These are phyloP conservation scores for Epichloe uncinata DNA, from an alignment of 2,329 filamentous ascomycete genomes.

Conservation along the genomic window DNA sequence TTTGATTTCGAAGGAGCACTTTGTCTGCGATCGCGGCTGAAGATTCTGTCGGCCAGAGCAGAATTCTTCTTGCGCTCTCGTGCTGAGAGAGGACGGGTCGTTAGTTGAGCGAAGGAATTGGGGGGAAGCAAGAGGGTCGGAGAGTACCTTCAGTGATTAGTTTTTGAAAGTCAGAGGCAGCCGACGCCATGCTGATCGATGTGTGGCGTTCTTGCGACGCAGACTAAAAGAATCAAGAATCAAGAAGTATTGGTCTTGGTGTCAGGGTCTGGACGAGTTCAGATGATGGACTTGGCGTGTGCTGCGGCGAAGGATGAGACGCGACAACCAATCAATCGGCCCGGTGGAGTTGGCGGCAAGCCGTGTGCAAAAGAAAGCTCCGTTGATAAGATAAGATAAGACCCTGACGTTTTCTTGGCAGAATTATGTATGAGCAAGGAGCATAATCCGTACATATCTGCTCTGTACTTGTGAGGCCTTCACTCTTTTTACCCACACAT, in stretches of 20 bases:
- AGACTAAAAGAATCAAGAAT: neutral
- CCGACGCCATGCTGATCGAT: constrained; percentile 25
- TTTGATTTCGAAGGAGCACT: constrained; percentile 41
- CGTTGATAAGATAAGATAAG: constrained; percentile 8
- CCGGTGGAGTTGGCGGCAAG: neutral
- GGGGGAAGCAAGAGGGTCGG: neutral
- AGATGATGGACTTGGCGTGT: neutral
- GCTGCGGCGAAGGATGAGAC: neutral
- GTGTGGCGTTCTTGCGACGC: neutral
- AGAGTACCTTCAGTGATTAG: constrained; percentile 38
- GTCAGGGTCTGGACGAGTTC: neutral
- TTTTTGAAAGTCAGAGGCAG: constrained; percentile 38
- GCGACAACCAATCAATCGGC: constrained; percentile 3
- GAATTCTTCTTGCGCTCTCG: constrained; percentile 61
- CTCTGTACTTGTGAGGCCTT: neutral
- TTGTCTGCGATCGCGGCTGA: constrained; percentile 45
- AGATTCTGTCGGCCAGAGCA: constrained; percentile 57
- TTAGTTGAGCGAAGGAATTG: neutral
- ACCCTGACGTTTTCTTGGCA: no score
- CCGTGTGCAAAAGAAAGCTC: constrained; percentile 41
- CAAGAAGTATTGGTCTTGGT: neutral
- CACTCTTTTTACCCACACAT: neutral
- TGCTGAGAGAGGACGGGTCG: constrained; percentile 22
- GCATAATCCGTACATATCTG: neutral
- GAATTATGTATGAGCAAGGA: no score